A percentile compares a stretch with the other conserved stretches of the same genome.
phyloP scores from a whole-genome alignment of 1,139 yeast genomes.

The Kodamaea sp. region DNA sequence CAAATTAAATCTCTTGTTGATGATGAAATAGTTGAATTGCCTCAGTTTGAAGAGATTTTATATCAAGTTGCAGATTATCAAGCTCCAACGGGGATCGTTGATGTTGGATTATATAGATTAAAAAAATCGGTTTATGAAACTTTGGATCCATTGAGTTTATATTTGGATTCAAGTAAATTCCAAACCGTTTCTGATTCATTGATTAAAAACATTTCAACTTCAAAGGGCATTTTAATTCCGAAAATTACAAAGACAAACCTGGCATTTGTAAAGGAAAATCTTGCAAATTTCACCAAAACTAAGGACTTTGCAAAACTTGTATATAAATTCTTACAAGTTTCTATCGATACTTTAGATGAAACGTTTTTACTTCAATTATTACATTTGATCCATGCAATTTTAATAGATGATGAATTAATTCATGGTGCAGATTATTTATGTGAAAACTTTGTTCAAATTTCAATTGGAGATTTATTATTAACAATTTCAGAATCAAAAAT shows the following conservation, averaged over 20 bases:
- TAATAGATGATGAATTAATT: slow-evolving; percentile 50
- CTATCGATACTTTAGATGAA: slow-evolving; percentile 50
- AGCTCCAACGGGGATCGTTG: slow-evolving; percentile 39
- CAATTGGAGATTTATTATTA: slow-evolving; percentile 53
- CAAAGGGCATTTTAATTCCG: slow-evolving; percentile 30
- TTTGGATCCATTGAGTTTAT: slow-evolving; percentile 39
- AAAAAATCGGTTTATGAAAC: slow-evolving; percentile 34
- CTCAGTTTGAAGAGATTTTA: slow-evolving; percentile 36
- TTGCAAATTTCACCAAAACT: slow-evolving; percentile 54
- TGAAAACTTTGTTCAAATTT: slow-evolving; percentile 47
- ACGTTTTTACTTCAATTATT: slow-evolving; percentile 55
- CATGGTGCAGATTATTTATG: slow-evolving; percentile 39
- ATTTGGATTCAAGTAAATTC: slow-evolving; percentile 32
- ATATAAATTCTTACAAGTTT: slow-evolving; percentile 51
- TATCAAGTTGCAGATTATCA: slow-evolving; percentile 40
- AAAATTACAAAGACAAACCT: slow-evolving; percentile 33
- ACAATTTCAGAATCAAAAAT: slow-evolving; percentile 48
- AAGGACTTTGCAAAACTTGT: slow-evolving; percentile 52
- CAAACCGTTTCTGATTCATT: slow-evolving; percentile 35
- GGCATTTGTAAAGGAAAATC: slow-evolving; percentile 26
- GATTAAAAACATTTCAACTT: slow-evolving; percentile 23
- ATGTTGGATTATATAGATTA: slow-evolving; percentile 43
- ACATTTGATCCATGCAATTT: slow-evolving; percentile 63
- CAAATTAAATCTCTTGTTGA: slow-evolving; percentile 39
- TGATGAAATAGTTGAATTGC: slow-evolving; percentile 29